A percentile compares a stretch with the other conserved stretches of the same genome.
These are phyloP conservation scores for Nannizziopsis arthrosporioides DNA, from an alignment of 2,329 filamentous ascomycete genomes.

Conservation along the genomic window DNA sequence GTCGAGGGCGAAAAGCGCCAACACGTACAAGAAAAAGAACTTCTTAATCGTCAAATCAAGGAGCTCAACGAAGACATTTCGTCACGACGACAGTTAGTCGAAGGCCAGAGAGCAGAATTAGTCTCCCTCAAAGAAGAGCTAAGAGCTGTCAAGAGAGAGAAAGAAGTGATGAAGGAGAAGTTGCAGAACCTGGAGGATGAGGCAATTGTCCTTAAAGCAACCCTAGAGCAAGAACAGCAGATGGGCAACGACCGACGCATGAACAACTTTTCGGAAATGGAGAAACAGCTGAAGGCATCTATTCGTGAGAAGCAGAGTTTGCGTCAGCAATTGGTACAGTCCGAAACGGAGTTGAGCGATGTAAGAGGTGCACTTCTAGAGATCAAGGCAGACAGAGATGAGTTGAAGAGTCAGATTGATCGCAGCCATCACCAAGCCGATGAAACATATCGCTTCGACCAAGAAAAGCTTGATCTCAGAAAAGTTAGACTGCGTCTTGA, in stretches of 20 bases:
- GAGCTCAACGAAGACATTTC: slow-evolving; percentile 61
- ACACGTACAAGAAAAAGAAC: slow-evolving; percentile 58
- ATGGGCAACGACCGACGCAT: slow-evolving; percentile 47
- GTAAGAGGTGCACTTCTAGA: slow-evolving; percentile 47
- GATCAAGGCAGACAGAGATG: slow-evolving; percentile 53
- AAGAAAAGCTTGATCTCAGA: slow-evolving; percentile 57
- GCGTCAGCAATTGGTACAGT: slow-evolving; percentile 50
- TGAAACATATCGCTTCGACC: slow-evolving; percentile 51
- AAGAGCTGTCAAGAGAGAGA: slow-evolving; percentile 53
- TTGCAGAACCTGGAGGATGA: slow-evolving; percentile 61
- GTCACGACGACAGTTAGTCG: slow-evolving; percentile 52
- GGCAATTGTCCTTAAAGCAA: slow-evolving; percentile 58
- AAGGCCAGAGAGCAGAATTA: slow-evolving; percentile 54
- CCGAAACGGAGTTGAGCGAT: slow-evolving; percentile 50
- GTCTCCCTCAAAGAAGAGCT: slow-evolving; percentile 57
- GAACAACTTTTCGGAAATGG: slow-evolving; percentile 48
- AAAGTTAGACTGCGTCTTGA: slow-evolving; percentile 58
- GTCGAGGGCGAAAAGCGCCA: slow-evolving; percentile 60
- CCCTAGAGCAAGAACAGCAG: slow-evolving; percentile 53
- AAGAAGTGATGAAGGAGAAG: slow-evolving; percentile 52
- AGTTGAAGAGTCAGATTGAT: slow-evolving; percentile 51
- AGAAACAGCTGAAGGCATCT: slow-evolving; percentile 45
- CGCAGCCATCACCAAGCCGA: slow-evolving; percentile 44
- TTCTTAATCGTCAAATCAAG: slow-evolving; percentile 60
- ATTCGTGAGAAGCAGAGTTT: slow-evolving; percentile 51